Conservation (phyloP, 2,329 filamentous ascomycete species). For the Botrytis deweyae region DNA sequence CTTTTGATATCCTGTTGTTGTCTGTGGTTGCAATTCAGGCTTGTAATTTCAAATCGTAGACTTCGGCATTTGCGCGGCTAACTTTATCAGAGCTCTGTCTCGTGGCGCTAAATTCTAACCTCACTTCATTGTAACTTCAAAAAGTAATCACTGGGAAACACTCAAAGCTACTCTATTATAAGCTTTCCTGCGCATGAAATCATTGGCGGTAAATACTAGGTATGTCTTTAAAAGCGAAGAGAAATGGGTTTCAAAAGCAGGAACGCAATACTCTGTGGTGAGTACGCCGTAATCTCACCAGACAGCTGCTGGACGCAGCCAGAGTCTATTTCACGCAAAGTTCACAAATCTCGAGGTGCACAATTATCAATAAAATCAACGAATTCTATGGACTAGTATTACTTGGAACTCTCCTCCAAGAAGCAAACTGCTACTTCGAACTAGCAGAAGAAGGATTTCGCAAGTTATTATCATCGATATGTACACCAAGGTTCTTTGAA, state of each 20-base stretch:
- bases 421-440: not conserved
- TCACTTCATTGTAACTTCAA: not conserved
- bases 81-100: not conserved
- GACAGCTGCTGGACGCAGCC: not conserved
- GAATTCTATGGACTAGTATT: not conserved
- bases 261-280: fast-evolving
- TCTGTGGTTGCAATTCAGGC: not conserved
- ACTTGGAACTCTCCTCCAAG: no score
- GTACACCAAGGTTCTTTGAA: not conserved
- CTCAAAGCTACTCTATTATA: fast-evolving
- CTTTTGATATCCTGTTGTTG: not conserved
- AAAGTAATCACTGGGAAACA: no score
- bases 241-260: not conserved
- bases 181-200: not conserved
- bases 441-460: not conserved
- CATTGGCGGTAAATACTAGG: not conserved
- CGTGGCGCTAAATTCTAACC: not conserved
- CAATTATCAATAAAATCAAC: no score
- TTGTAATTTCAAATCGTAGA: not conserved
- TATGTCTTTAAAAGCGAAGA: not conserved
- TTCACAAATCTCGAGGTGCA: not conserved
- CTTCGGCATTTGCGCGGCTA: not conserved
- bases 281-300: not conserved
- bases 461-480: not conserved
- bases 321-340: not conserved